Conservation (phyloP, 2,329 filamentous ascomycete species). For the Neopestalotiopsis sp. region DNA sequence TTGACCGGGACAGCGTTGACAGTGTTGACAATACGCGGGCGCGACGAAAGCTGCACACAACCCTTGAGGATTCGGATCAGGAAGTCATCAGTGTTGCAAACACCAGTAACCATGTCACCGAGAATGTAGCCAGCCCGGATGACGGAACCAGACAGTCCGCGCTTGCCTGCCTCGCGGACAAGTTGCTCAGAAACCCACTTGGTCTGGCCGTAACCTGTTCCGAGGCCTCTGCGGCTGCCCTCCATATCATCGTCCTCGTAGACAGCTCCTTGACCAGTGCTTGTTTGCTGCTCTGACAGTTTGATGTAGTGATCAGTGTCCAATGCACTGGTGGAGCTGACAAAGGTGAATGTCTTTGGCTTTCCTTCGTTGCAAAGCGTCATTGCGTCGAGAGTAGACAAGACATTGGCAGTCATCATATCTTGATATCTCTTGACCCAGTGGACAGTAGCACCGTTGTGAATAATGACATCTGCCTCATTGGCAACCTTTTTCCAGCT, state of each 20-base stretch:
- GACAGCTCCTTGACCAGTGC: constrained; percentile 68
- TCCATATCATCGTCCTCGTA: constrained; percentile 79
- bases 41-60: constrained; percentile 76
- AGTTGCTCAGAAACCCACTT: constrained; percentile 79
- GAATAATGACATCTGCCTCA: constrained; percentile 74
- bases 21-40: constrained; percentile 82
- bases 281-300: constrained; percentile 68
- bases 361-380: constrained; percentile 77
- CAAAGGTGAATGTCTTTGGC: constrained; percentile 80
- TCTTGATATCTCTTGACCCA: constrained; percentile 82
- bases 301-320: constrained; percentile 83
- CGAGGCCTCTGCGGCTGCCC: constrained; percentile 77
- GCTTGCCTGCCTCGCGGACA: constrained; percentile 76
- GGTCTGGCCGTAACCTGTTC: constrained; percentile 87
- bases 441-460: constrained; percentile 84
- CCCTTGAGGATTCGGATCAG: constrained; percentile 86
- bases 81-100: constrained; percentile 87
- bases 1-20: constrained; percentile 89
- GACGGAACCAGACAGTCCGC: constrained; percentile 77
- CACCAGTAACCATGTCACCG: constrained; percentile 73
- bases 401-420: constrained; percentile 76
- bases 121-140: constrained; percentile 86
- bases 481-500: constrained; percentile 70
- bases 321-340: constrained; percentile 82
- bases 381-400: constrained; percentile 79